These are phyloP conservation scores for Tausonia pullulans DNA, from an alignment of 1,284 basidiomycete species.

Conservation along the genomic window DNA sequence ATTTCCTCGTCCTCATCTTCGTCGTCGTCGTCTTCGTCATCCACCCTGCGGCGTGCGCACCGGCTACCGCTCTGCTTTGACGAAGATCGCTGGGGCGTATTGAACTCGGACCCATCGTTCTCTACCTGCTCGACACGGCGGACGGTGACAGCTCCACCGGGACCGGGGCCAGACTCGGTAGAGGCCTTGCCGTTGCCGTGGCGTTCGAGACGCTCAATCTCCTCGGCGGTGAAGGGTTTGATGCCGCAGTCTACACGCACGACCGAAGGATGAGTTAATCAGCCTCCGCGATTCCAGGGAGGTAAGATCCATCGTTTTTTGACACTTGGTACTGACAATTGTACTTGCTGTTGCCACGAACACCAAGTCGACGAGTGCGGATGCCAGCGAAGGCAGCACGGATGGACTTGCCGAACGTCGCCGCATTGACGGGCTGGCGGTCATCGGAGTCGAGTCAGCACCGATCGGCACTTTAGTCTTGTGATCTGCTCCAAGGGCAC, in stretches of 20 bases:
- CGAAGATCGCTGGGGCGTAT: too few relatives aligned
- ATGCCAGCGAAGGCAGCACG: conserved; percentile 83
- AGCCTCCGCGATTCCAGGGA: background rate
- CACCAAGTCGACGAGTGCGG: conserved; percentile 81
- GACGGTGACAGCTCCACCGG: too few relatives aligned
- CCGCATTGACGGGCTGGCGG: conserved; percentile 70
- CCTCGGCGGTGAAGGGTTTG: background rate
- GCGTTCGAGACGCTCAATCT: background rate
- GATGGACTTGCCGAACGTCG: conserved; percentile 86
- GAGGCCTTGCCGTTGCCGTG: background rate
- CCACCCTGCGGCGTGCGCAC: background rate
- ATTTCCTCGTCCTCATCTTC: background rate
- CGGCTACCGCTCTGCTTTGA: background rate
- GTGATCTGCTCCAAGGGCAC: background rate
- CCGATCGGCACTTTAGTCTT: background rate
- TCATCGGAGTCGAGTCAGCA: background rate
- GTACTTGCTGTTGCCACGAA: conserved; percentile 53
- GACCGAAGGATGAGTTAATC: background rate
- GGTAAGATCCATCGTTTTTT: background rate
- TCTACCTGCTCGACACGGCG: too few relatives aligned
- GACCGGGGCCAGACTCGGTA: background rate
- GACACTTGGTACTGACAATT: background rate
- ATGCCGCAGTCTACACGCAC: background rate
- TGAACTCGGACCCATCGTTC: too few relatives aligned
- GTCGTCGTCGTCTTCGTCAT: background rate